Evolutionary conservation across 2,329 filamentous ascomycete species (phyloP).

Genomic region (Colletotrichum eleusines): DNA sequence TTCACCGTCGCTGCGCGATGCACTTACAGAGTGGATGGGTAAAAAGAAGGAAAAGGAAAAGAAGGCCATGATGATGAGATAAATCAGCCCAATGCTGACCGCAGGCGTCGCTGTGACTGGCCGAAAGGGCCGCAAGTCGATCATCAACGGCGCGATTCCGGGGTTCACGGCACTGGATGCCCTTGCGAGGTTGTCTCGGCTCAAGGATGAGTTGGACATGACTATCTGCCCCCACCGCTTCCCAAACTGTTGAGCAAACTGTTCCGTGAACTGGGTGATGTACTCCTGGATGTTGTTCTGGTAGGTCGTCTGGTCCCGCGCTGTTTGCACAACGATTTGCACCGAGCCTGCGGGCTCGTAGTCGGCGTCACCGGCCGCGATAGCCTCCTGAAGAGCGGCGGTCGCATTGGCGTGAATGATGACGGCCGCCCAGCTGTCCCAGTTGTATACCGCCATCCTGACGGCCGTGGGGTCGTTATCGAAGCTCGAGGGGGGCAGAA

Average conservation of each 20-base stretch:
- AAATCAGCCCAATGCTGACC: constrained; percentile 73
- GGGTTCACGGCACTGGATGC: constrained; percentile 50
- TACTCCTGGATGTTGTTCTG: constrained; percentile 65
- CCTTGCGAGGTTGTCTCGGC: constrained; percentile 46
- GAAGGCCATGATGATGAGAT: constrained; percentile 76
- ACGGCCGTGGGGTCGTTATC: constrained; percentile 67
- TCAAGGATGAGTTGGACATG: constrained; percentile 54
- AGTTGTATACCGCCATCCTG: constrained; percentile 69
- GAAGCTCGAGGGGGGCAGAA: constrained; percentile 63
- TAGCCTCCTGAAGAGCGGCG: constrained; percentile 65
- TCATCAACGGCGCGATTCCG: constrained; percentile 46
- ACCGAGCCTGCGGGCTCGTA: constrained; percentile 72
- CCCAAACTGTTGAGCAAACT: constrained; percentile 62
- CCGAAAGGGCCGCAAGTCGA: constrained; percentile 70
- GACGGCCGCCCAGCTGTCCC: constrained; percentile 70
- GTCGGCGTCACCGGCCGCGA: constrained; percentile 65
- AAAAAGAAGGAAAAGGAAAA: constrained; percentile 75
- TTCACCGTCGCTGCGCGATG: not conserved
- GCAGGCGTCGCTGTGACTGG: constrained; percentile 67
- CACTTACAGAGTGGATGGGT: constrained; percentile 66
- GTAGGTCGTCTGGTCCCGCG: constrained; percentile 68
- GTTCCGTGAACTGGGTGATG: constrained; percentile 59
- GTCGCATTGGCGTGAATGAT: constrained; percentile 74
- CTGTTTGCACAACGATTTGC: constrained; percentile 66
- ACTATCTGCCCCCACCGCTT: constrained; percentile 56